Conservation (phyloP, 164 flowering plant genomes). For the Stephania yunnanensis region DNA sequence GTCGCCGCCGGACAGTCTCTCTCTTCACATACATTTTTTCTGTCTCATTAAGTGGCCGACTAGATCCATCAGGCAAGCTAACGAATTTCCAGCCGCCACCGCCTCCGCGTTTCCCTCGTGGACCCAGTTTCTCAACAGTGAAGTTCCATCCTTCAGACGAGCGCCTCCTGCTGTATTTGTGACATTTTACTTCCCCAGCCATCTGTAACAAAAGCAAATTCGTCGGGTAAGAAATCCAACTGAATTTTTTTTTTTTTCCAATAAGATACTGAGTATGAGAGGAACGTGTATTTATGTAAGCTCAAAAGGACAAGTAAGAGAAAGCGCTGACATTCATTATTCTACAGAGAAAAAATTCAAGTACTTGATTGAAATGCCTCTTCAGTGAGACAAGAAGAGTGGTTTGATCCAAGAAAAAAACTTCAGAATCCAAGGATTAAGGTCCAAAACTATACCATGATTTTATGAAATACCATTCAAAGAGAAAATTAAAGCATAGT, state of each 20-base stretch:
- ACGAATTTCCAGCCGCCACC: conserved; percentile 92
- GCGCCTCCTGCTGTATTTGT: conserved; percentile 82
- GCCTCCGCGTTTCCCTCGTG: conserved; percentile 69
- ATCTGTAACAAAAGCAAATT: conserved; percentile 39
- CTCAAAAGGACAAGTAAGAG: too few species aligned
- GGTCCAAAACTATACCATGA: background rate
- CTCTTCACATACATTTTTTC: conserved; percentile 82
- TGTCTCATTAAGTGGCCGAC: conserved; percentile 68
- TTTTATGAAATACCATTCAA: background rate
- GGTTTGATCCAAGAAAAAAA: background rate
- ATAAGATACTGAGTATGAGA: too few species aligned
- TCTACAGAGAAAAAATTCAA: too few species aligned
- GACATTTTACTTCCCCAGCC: conserved; percentile 72
- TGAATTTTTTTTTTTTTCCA: too few species aligned
- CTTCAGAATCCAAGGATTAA: conserved; percentile 1
- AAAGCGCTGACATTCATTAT: too few species aligned
- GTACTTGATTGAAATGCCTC: background rate
- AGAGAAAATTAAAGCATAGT: background rate
- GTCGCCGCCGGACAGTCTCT: conserved; percentile 70
- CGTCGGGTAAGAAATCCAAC: background rate
- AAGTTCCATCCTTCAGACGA: conserved; percentile 73
- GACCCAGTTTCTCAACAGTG: conserved; percentile 78
- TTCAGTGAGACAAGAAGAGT: background rate
- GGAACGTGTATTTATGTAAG: too few species aligned
- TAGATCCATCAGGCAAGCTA: conserved; percentile 87